Conservation (phyloP, 352 stramenopile species). For the Pythium plurisporium region DNA sequence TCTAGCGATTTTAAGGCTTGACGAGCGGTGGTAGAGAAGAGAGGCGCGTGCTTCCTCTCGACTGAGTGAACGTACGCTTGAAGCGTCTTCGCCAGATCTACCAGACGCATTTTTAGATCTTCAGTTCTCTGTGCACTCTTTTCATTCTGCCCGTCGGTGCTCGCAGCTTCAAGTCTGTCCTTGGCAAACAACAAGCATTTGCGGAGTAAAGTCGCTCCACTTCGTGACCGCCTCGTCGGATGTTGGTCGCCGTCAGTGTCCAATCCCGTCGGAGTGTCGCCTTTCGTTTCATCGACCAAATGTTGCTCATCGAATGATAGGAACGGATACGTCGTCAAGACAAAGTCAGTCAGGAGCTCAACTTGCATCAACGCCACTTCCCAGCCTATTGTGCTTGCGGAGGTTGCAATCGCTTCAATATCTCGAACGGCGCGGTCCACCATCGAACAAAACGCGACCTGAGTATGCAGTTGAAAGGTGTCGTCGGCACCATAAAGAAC, state of each 20-base stretch:
- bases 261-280: not conserved
- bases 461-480: slow-evolving; percentile 46
- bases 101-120: not conserved
- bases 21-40: slow-evolving; percentile 1
- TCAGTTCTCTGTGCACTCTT: not conserved
- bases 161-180: slow-evolving; percentile 1
- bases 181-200: slow-evolving; percentile 16
- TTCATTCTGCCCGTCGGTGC: not conserved
- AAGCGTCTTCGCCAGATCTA: not conserved
- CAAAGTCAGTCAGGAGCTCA: slow-evolving; percentile 19
- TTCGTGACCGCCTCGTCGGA: not conserved
- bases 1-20: slow-evolving; percentile 8
- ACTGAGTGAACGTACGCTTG: slow-evolving; percentile 5
- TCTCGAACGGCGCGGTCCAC: slow-evolving; percentile 47
- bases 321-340: slow-evolving; percentile 2
- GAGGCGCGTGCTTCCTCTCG: slow-evolving; percentile 5
- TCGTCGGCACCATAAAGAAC: slow-evolving; percentile 70
- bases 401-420: slow-evolving; percentile 29
- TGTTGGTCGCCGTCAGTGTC: not conserved
- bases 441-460: slow-evolving; percentile 37
- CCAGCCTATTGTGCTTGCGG: not conserved
- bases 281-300: not conserved
- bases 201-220: slow-evolving; percentile 15
- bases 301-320: slow-evolving; percentile 17
- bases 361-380: slow-evolving; percentile 4